phyloP scores from a whole-genome alignment of 2,329 filamentous ascomycete species.

The Shiraia bambusicola region DNA sequence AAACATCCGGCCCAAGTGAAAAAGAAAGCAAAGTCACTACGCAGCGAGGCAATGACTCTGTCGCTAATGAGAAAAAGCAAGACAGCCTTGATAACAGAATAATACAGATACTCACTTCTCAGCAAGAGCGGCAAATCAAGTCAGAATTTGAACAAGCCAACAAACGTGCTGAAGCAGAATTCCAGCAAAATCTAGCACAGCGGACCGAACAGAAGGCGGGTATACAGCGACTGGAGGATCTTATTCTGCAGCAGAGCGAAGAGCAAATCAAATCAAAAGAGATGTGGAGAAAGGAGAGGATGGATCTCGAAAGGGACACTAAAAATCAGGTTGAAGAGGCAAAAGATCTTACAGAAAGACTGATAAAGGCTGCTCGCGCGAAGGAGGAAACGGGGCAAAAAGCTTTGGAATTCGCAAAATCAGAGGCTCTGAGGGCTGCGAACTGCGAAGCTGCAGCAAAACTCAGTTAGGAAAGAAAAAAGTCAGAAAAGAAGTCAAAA shows the following conservation, averaged over 20 bases:
- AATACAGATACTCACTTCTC: conserved; percentile 5
- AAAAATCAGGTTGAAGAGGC: conserved; percentile 6
- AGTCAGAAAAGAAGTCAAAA: conserved; percentile 9
- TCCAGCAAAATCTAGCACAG: conserved; percentile 3
- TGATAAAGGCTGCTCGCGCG: conserved; percentile 8
- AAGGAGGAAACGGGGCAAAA: conserved; percentile 11
- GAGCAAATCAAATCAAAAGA: conserved; percentile 4
- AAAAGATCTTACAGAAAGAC: conserved; percentile 7
- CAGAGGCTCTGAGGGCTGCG: conserved; percentile 6
- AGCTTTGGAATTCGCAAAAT: conserved; percentile 10
- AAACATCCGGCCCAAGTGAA: too few relatives aligned
- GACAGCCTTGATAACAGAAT: conserved; percentile 7
- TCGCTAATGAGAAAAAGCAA: too few relatives aligned
- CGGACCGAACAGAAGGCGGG: neutral
- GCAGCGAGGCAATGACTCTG: too few relatives aligned
- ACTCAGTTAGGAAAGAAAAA: conserved; percentile 7
- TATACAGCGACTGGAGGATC: conserved; percentile 3
- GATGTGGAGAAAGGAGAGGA: conserved; percentile 7
- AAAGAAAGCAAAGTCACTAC: too few relatives aligned
- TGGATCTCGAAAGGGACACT: conserved; percentile 3
- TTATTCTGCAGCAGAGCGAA: conserved; percentile 3
- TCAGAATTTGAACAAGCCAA: conserved; percentile 5
- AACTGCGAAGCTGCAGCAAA: conserved; percentile 8
- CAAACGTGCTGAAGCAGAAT: conserved; percentile 1
- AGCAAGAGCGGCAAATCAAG: conserved; percentile 8